Base-by-base conservation (phyloP, 192 early-diverging fungal genomes). In the Chytriomyces sp. region DNA sequence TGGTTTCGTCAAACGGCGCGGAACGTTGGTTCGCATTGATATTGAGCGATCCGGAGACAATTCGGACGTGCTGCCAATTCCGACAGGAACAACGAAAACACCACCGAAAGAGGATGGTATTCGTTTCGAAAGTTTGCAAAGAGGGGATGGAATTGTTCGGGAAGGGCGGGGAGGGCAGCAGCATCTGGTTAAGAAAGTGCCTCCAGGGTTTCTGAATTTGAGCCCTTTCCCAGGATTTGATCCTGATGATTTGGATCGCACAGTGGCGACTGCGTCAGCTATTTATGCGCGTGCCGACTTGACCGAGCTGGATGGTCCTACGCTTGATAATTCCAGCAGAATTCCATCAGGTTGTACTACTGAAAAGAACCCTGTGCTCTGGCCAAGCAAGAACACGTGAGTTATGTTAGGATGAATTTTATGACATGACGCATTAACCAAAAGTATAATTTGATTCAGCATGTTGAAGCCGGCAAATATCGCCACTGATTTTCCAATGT, bases 161-260 rank as follows among this genome's bases (percentile, higher is more conserved):
- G 73, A 75, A 13, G 46, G 47, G 9, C 35, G 63, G 10, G 13
- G 43, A 18, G 23, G 18, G 20, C 45, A 48, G 7, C 20, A 26
- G 5, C 7, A 11, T 23, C 45, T 64, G 43, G 18, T 26, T 18
- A 74, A 79, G 60, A 65, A 67, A 68, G 50, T 80, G 5, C 86
- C 86, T 23, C 76, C 71, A 5, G 88, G 88, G 8, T 87, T 89
- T 57, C 62, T 81, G 26, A 71, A 43, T 64, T 60, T 82, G 6
- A 87, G 79, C 59, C 86, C 84, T 0, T 89, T 87, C 57, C 80
- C 83, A 8, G 87, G 87, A 24, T 89, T 81, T 72, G 88, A 87
- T 63, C 88, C 88, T 7, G 82, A 85, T 63, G 16, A 72, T 43
- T 69, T 80, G n/a, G 81, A 87, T 79, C 50, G 80, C 50, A 68